Conservation (phyloP, 2,329 filamentous ascomycete genomes). For the Rhytidhysteron rufulum region DNA sequence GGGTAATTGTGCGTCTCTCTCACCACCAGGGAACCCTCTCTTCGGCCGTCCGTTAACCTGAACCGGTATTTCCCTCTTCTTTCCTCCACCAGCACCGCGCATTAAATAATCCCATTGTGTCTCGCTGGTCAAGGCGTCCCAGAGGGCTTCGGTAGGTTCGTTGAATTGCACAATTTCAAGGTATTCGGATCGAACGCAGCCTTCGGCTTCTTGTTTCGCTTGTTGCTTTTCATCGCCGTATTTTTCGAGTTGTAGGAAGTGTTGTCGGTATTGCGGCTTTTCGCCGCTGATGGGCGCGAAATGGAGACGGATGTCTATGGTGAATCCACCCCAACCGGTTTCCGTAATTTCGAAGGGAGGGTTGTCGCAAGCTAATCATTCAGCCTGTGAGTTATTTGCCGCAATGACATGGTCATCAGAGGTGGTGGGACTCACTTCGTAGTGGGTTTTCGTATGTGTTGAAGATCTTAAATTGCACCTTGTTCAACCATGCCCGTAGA, state of each 20-base stretch:
- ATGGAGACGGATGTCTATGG: constrained; percentile 91
- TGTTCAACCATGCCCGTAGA: constrained; percentile 91
- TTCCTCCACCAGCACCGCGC: constrained; percentile 47
- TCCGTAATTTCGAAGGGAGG: constrained; percentile 82
- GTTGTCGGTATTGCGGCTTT: constrained; percentile 94
- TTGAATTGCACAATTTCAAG: constrained; percentile 97
- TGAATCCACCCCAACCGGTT: constrained; percentile 97
- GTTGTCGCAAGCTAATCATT: constrained; percentile 60
- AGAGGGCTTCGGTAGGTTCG: constrained; percentile 90
- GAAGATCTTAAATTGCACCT: constrained; percentile 97
- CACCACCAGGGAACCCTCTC: constrained; percentile 32
- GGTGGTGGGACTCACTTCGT: constrained; percentile 55
- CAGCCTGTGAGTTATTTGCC: too few relatives aligned
- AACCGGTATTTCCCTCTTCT: constrained; percentile 27
- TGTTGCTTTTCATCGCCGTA: constrained; percentile 69
- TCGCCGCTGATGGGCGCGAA: constrained; percentile 84
- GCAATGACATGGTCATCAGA: constrained; percentile 10
- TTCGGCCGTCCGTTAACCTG: constrained; percentile 29
- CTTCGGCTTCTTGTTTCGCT: constrained; percentile 52
- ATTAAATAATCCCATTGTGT: constrained; percentile 52
- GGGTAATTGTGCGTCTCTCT: constrained; percentile 32
- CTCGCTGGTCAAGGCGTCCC: constrained; percentile 76
- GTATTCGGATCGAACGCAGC: constrained; percentile 69
- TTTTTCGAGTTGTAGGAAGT: constrained; percentile 85
- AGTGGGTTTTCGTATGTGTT: constrained; percentile 92